Percentiles rank a stretch among this genome's conserved stretches.
These are phyloP conservation scores for Leccinum variicolor DNA, from an alignment of 768 basidiomycete genomes.

Conservation along the genomic window DNA sequence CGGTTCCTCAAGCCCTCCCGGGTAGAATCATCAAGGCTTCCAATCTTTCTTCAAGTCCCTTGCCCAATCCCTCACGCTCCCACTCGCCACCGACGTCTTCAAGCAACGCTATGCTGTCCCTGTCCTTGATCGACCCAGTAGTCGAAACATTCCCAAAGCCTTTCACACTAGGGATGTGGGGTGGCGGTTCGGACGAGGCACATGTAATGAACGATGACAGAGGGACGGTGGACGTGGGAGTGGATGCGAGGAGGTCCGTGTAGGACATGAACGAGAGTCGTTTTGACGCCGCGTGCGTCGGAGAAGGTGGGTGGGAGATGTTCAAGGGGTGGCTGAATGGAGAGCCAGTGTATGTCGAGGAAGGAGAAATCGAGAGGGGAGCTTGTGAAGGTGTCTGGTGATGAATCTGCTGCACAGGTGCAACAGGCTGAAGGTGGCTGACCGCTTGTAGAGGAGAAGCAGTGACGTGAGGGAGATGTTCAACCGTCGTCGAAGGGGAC, in stretches of 20 bases:
- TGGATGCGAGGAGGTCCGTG: conserved; percentile 75
- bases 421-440: conserved; percentile 11
- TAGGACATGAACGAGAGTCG: conserved; percentile 90
- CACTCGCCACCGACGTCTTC: conserved; percentile 81
- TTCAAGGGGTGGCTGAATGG: conserved; percentile 23
- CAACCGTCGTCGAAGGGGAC: conserved; percentile 37
- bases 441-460: conserved; percentile 22
- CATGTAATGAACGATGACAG: conserved; percentile 72
- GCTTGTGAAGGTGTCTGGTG: conserved; percentile 16
- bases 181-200: conserved; percentile 58
- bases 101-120: conserved; percentile 43
- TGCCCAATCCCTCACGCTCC: conserved; percentile 82
- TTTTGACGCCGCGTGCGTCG: conserved; percentile 50
- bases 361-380: conserved; percentile 16
- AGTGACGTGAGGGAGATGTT: conserved; percentile 25
- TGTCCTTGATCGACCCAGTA: conserved; percentile 29
- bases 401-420: conserved; percentile 11
- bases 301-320: conserved; percentile 41
- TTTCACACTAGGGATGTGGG: conserved; percentile 66
- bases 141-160: conserved; percentile 36
- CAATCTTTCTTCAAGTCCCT: conserved; percentile 78
- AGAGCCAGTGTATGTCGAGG: conserved; percentile 27
- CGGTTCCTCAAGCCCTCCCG: conserved; percentile 19
- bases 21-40: conserved; percentile 49
- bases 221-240: conserved; percentile 68